Evolutionary conservation across 352 stramenopile species (phyloP).

Genomic region (Globisporangium camurandrum): DNA sequence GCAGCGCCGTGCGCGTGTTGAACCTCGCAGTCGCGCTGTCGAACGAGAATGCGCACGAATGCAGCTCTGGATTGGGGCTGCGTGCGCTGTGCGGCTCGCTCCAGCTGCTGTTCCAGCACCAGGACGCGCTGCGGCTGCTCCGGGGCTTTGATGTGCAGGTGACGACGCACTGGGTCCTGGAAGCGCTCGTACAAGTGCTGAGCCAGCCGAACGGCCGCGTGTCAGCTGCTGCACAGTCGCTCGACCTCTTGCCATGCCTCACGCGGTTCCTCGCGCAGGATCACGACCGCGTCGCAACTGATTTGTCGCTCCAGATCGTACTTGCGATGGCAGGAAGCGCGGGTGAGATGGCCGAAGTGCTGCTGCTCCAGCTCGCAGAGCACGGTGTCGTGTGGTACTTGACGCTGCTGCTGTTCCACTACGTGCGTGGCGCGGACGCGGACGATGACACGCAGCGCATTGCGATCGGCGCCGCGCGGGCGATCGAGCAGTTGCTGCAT

Average conservation of each 20-base stretch:
- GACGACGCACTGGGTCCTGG: slow-evolving; percentile 71
- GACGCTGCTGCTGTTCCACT: slow-evolving; percentile 70
- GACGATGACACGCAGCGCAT: slow-evolving; percentile 54
- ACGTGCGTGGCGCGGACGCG: slow-evolving; percentile 18
- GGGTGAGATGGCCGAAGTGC: slow-evolving; percentile 75
- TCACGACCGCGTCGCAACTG: slow-evolving; percentile 56
- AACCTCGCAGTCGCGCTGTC: slow-evolving; percentile 67
- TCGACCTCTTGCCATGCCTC: slow-evolving; percentile 74
- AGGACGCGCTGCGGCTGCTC: slow-evolving; percentile 40
- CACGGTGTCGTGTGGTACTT: slow-evolving; percentile 83
- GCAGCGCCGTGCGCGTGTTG: slow-evolving; percentile 66
- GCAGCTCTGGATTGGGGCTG: slow-evolving; percentile 64
- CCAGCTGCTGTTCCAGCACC: slow-evolving; percentile 71
- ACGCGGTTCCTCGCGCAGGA: slow-evolving; percentile 68
- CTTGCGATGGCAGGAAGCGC: slow-evolving; percentile 75
- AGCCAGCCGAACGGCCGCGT: slow-evolving; percentile 76
- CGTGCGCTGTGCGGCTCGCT: slow-evolving; percentile 68
- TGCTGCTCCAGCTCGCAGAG: slow-evolving; percentile 73
- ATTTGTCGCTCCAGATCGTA: slow-evolving; percentile 75
- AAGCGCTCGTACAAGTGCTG: slow-evolving; percentile 78
- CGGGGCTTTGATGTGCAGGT: slow-evolving; percentile 57
- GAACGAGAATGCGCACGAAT: slow-evolving; percentile 67
- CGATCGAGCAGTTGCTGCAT: slow-evolving; percentile 59
- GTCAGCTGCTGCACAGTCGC: slow-evolving; percentile 69
- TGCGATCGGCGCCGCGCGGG: slow-evolving; percentile 63